Conservation (phyloP, 2,329 filamentous ascomycete genomes). For the Metarhizium robertsii region DNA sequence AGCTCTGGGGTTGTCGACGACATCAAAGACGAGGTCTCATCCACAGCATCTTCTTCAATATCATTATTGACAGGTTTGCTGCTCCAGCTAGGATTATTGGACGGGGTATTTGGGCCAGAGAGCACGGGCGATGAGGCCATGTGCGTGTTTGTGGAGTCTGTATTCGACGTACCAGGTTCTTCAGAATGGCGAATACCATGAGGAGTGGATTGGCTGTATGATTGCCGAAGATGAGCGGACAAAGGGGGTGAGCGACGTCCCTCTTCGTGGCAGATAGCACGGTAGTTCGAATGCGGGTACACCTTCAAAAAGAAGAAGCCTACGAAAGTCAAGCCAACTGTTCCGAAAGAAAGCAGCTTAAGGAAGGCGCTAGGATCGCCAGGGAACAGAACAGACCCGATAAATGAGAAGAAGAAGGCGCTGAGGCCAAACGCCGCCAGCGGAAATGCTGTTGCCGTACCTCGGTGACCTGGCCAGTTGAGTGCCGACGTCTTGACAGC, state of each 20-base stretch:
- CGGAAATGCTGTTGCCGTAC: constrained; percentile 89
- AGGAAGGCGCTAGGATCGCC: constrained; percentile 77
- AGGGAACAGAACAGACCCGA: constrained; percentile 70
- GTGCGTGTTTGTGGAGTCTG: constrained; percentile 2
- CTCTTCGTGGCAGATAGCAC: constrained; percentile 37
- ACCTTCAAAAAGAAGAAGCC: constrained; percentile 82
- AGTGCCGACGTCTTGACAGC: constrained; percentile 79
- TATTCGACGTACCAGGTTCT: constrained; percentile 57
- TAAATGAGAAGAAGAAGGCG: constrained; percentile 87
- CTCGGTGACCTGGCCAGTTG: constrained; percentile 85
- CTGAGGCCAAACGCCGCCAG: constrained; percentile 88
- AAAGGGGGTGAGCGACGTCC: constrained; percentile 1
- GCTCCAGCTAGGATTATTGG: background rate
- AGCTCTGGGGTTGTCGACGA: constrained; percentile 51
- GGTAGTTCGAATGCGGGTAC: constrained; percentile 47
- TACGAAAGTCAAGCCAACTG: constrained; percentile 62
- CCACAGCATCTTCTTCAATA: constrained; percentile 34
- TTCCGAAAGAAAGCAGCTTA: constrained; percentile 70
- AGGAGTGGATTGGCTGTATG: background rate
- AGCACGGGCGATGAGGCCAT: background rate
- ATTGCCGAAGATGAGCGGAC: background rate
- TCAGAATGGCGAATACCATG: constrained; percentile 24
- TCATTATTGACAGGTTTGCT: constrained; percentile 1
- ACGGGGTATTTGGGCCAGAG: background rate
- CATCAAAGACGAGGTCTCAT: constrained; percentile 77